Percentiles rank a stretch among this genome's conserved stretches.
These are phyloP conservation scores for Aspergillus flavus DNA, from an alignment of 2,329 filamentous ascomycete species.

Conservation along the genomic window DNA sequence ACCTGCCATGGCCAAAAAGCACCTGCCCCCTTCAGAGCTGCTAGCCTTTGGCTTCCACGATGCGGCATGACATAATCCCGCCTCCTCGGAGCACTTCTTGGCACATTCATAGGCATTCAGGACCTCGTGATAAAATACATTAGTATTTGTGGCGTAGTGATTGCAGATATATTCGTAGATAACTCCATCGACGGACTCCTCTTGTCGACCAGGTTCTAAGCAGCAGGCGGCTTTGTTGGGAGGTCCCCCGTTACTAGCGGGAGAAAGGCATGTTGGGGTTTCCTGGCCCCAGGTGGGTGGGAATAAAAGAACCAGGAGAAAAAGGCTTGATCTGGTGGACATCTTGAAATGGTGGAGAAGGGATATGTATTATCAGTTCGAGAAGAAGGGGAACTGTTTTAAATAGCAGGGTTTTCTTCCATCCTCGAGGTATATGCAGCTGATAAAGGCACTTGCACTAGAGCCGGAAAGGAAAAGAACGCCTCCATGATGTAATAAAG, in stretches of 20 bases:
- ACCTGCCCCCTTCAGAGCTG: not conserved
- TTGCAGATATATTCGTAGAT: not conserved
- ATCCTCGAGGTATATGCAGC: too few relatives aligned
- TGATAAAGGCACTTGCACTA: too few relatives aligned
- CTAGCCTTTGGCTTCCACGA: not conserved
- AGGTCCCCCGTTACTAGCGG: not conserved
- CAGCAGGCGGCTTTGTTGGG: not conserved
- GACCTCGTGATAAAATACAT: not conserved
- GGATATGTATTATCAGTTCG: too few relatives aligned
- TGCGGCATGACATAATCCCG: not conserved
- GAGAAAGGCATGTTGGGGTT: not conserved
- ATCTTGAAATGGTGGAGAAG: not conserved
- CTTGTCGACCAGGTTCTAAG: not conserved
- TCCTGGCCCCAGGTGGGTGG: not conserved
- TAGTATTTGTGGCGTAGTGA: not conserved
- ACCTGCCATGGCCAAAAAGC: not conserved
- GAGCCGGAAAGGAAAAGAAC: too few relatives aligned
- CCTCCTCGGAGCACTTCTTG: not conserved
- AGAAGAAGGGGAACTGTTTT: too few relatives aligned
- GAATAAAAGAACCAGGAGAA: not conserved
- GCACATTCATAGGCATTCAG: not conserved
- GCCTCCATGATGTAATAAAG: too few relatives aligned
- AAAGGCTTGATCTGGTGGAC: not conserved
- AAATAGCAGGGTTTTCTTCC: too few relatives aligned
- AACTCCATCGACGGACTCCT: not conserved